Base-by-base conservation (phyloP, 2,329 filamentous ascomycete genomes). In the Fusarium sp. region DNA sequence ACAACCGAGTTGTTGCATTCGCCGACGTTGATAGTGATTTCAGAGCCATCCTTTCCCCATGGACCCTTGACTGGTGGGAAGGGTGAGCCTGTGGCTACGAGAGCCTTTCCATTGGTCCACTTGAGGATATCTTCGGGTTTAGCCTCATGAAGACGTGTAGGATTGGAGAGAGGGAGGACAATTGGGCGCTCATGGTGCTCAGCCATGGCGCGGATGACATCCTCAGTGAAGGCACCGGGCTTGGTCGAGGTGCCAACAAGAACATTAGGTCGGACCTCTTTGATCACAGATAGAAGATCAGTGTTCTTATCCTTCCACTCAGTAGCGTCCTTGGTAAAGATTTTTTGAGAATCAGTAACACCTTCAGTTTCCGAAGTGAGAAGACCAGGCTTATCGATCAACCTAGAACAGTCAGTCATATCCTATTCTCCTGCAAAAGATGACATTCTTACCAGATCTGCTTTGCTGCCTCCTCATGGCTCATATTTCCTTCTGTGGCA, bases 1-100 rank as follows among this genome's bases (percentile, higher is more conserved):
- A 92, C 92, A 37, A 93, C 92, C 2, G 90, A 92, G 81, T 97
- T 97, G 82, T 97, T 97, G 82, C 94, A 97, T 80, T 97, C 94
- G 27, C 93, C 93, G 76, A 87, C 78, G 32, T 85, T 81, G 63
- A 87, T 83, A 67, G 80, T 79, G 3, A 85, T 64, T 11, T 87
- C 84, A 1, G 76, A 56, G 0, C 85, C 86, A 13, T 82, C 78
- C 0, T 77, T n/a, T 4, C 84, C 86, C 85, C 87, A 89, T 3
- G 86, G 84, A 0, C 86, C 87, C 54, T 87, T 87, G 17, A 96
- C 93, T 0, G 94, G 91, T 3, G 88, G 86, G 78, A 97, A 97
- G 0, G 94, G 94, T 12, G 91, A 93, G 7, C 94, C 94, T 0
- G 94, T 97, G 0, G 94, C 93, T 7, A 96, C 90, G 6, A 97